Evolutionary conservation across 306 rosid genomes (phyloP).

Genomic region (Macrotyloma uniflorum): DNA sequence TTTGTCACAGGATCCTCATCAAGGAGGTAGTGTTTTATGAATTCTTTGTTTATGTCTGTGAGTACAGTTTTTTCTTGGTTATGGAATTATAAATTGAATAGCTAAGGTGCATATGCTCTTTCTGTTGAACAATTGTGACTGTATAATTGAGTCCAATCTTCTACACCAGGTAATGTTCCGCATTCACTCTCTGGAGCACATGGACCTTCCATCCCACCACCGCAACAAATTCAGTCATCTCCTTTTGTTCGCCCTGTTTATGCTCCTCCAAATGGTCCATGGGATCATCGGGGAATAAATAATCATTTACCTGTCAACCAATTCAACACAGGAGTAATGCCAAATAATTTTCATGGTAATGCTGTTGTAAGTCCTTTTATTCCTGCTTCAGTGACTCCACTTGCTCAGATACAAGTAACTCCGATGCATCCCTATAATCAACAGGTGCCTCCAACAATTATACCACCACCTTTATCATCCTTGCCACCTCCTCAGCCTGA

Average conservation of each 20-base stretch:
- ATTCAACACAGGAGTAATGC: constrained; percentile 54
- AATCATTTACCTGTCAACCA: constrained; percentile 68
- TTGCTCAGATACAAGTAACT: constrained; percentile 76
- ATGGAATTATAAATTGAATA: constrained; percentile 34
- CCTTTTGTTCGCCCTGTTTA: constrained; percentile 65
- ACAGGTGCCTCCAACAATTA: constrained; percentile 55
- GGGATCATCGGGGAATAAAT: constrained; percentile 75
- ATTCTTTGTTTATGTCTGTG: background rate
- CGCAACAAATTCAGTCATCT: constrained; percentile 72
- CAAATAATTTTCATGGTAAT: constrained; percentile 61
- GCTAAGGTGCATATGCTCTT: constrained; percentile 41
- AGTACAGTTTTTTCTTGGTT: background rate
- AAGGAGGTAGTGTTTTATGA: constrained; percentile 61
- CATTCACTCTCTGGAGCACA: constrained; percentile 53
- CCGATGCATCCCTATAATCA: constrained; percentile 72
- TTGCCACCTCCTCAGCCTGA: constrained; percentile 77
- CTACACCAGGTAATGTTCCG: constrained; percentile 61
- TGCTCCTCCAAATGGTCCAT: constrained; percentile 77
- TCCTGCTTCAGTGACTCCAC: constrained; percentile 89
- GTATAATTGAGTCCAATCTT: constrained; percentile 44
- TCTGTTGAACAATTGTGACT: constrained; percentile 46
- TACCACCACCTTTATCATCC: constrained; percentile 65
- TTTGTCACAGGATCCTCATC: constrained; percentile 62
- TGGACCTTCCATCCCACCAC: constrained; percentile 76
- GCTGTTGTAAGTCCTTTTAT: constrained; percentile 69